phyloP scores from a whole-genome alignment of 1,284 basidiomycete species.

The Flammula alnicola region DNA sequence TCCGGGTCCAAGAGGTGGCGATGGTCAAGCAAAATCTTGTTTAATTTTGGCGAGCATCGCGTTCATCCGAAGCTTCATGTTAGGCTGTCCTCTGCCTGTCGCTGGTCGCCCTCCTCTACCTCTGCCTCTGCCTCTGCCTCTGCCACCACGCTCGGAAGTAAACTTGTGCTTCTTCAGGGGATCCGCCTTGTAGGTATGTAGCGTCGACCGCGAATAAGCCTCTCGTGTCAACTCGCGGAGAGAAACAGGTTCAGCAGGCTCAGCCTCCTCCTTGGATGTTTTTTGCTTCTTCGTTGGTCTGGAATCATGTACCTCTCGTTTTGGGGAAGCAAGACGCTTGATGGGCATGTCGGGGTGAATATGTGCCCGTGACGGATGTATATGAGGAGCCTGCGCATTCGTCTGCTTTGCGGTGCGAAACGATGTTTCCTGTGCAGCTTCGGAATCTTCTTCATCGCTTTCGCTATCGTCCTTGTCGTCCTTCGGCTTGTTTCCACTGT shows the following conservation, averaged over 20 bases:
- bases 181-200: constrained; percentile 60
- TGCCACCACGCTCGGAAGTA: constrained; percentile 19
- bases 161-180: constrained; percentile 37
- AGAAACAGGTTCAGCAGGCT: constrained; percentile 30
- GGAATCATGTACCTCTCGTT: constrained; percentile 4
- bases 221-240: constrained; percentile 62
- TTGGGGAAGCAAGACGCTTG: constrained; percentile 9
- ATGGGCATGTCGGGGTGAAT: constrained; percentile 28
- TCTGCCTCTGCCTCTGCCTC: constrained; percentile 25
- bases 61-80: constrained; percentile 81
- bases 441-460: constrained; percentile 13
- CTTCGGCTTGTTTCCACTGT: constrained; percentile 13
- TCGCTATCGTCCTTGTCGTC: constrained; percentile 1
- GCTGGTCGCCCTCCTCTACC: constrained; percentile 24
- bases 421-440: constrained; percentile 4
- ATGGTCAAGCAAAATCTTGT: constrained; percentile 42
- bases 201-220: constrained; percentile 62
- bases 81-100: constrained; percentile 61
- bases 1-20: too few species aligned
- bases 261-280: constrained; percentile 13
- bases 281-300: constrained; percentile 19
- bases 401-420: constrained; percentile 14
- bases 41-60: constrained; percentile 80
- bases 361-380: constrained; percentile 32
- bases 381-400: constrained; percentile 10